Percentiles rank a stretch among this genome's conserved stretches.
Conservation (phyloP, 352 stramenopile genomes). For the Pythium coloratum region DNA sequence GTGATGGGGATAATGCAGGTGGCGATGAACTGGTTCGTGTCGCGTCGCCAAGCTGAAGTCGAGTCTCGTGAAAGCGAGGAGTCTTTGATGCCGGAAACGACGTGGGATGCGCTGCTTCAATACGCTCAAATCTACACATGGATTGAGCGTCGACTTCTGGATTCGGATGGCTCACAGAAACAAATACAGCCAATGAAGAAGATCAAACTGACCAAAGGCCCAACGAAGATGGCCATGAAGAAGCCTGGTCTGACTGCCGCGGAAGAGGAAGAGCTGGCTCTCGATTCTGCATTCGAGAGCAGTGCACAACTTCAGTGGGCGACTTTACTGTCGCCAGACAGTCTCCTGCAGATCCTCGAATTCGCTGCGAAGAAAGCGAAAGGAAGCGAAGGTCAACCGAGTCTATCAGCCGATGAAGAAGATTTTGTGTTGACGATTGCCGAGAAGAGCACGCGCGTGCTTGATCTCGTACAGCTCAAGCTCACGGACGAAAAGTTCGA, state of each 20-base stretch:
- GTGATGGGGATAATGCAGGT: conserved; percentile 38
- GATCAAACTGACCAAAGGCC: conserved; percentile 9
- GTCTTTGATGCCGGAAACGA: neutral
- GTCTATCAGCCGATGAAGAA: conserved; percentile 17
- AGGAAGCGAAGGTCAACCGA: neutral
- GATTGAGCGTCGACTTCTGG: conserved; percentile 20
- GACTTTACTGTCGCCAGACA: conserved; percentile 14
- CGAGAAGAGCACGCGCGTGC: conserved; percentile 27
- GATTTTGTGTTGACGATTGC: conserved; percentile 21
- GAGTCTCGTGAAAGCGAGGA: neutral
- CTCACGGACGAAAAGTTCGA: conserved; percentile 14
- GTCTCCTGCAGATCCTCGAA: conserved; percentile 17
- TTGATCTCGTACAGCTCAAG: conserved; percentile 32
- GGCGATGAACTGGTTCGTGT: conserved; percentile 42
- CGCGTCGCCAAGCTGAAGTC: neutral
- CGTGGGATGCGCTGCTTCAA: conserved; percentile 28
- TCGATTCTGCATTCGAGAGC: conserved; percentile 7
- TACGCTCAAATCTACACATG: conserved; percentile 41
- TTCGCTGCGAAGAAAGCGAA: conserved; percentile 6
- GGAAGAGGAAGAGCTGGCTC: neutral
- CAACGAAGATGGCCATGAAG: conserved; percentile 5
- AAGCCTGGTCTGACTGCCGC: neutral
- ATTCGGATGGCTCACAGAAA: neutral
- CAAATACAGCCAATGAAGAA: conserved; percentile 15
- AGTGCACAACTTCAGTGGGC: conserved; percentile 20